These are phyloP conservation scores for Starmerella tilneyi DNA, from an alignment of 805 yeast species.

Conservation along the genomic window DNA sequence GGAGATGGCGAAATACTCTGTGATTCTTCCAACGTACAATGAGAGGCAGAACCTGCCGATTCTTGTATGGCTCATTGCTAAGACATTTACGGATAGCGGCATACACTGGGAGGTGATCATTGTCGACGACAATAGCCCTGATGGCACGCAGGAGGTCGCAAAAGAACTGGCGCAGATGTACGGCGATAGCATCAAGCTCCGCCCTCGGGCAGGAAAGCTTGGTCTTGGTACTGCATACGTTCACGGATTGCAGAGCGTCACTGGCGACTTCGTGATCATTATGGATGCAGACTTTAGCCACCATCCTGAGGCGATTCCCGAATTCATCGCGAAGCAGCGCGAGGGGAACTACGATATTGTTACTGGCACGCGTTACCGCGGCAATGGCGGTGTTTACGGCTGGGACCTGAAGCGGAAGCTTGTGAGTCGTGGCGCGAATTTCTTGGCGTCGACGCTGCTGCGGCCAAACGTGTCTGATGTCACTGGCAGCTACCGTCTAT, in stretches of 20 bases:
- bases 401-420: constrained; percentile 75
- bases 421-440: constrained; percentile 71
- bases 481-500: constrained; percentile 67
- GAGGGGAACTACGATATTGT: constrained; percentile 35
- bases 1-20: constrained; percentile 47
- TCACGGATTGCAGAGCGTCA: constrained; percentile 60
- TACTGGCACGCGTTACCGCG: constrained; percentile 59
- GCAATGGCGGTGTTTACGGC: constrained; percentile 73
- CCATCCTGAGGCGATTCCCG: constrained; percentile 63
- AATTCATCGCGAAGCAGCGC: constrained; percentile 55
- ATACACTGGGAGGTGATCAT: constrained; percentile 67
- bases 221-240: constrained; percentile 76
- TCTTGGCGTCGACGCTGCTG: constrained; percentile 58
- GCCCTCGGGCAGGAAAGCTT: constrained; percentile 65
- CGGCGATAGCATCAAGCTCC: constrained; percentile 54
- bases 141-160: constrained; percentile 57
- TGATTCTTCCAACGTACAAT: constrained; percentile 68
- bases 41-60: constrained; percentile 62
- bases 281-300: constrained; percentile 83
- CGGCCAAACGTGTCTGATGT: constrained; percentile 65
- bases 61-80: constrained; percentile 56
- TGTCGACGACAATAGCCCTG: constrained; percentile 73
- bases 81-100: constrained; percentile 48
- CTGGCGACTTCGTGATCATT: constrained; percentile 65
- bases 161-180: constrained; percentile 35